A percentile compares a stretch with the other conserved stretches of the same genome.
phyloP scores from a whole-genome alignment of 169 alveolate genomes.

The Plasmodium ovale region DNA sequence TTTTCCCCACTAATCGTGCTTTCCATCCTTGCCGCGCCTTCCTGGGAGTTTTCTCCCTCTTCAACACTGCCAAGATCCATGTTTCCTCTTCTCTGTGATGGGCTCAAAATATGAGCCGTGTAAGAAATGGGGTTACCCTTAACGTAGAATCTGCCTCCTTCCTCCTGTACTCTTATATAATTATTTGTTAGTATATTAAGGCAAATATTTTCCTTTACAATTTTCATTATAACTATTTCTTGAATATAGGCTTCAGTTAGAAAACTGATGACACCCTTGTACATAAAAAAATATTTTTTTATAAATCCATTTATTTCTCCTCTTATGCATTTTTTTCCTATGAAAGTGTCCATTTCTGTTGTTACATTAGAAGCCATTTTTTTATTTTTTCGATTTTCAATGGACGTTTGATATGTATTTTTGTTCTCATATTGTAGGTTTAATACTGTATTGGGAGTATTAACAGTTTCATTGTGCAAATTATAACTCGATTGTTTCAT shows the following conservation, averaged over 20 bases:
- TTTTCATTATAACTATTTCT: slow-evolving; percentile 60
- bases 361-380: not conserved
- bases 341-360: not conserved
- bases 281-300: slow-evolving; percentile 43
- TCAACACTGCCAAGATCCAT: too few species aligned
- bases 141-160: not conserved
- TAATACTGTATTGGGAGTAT: too few species aligned
- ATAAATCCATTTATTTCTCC: not conserved
- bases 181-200: slow-evolving; percentile 34
- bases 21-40: not conserved
- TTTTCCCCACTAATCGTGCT: not conserved
- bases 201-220: slow-evolving; percentile 38
- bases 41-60: not conserved
- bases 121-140: not conserved
- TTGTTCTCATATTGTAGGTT: too few species aligned
- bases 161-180: slow-evolving; percentile 12
- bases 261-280: slow-evolving; percentile 25
- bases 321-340: not conserved
- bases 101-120: slow-evolving; percentile 2
- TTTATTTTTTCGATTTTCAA: not conserved
- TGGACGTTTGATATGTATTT: too few species aligned
- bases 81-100: not conserved
- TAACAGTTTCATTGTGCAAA: not conserved
- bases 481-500: not conserved
- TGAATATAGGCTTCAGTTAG: slow-evolving; percentile 64